Conservation (phyloP, 2,329 filamentous ascomycete genomes). For the Colletotrichum liriopes region DNA sequence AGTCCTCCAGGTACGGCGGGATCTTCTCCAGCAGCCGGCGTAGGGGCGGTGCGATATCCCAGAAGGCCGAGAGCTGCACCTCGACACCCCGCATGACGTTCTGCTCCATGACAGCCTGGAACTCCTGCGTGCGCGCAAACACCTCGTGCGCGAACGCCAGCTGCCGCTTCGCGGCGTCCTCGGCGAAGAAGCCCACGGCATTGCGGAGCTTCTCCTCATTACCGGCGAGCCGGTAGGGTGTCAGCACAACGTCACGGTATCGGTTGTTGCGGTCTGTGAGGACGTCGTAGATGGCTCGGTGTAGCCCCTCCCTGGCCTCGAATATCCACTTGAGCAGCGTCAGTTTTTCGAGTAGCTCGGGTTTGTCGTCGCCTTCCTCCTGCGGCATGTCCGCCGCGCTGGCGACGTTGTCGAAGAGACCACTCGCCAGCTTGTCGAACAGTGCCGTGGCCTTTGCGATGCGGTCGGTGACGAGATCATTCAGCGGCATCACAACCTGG, state of each 20-base stretch:
- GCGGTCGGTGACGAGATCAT: constrained; percentile 83
- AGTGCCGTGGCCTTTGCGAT: constrained; percentile 81
- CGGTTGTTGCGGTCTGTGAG: constrained; percentile 88
- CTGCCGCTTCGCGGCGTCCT: constrained; percentile 82
- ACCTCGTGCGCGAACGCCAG: constrained; percentile 80
- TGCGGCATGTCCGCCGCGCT: constrained; percentile 86
- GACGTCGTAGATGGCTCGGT: constrained; percentile 88
- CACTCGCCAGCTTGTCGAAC: constrained; percentile 82
- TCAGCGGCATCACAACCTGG: constrained; percentile 86
- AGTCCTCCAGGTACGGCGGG: constrained; percentile 71
- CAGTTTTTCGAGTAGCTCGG: constrained; percentile 93
- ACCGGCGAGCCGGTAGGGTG: constrained; percentile 82
- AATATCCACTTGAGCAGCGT: constrained; percentile 98
- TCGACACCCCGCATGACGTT: constrained; percentile 92
- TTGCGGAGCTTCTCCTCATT: constrained; percentile 86
- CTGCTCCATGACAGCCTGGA: constrained; percentile 84
- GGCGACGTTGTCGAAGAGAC: constrained; percentile 76
- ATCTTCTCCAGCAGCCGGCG: constrained; percentile 85
- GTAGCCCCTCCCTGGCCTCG: constrained; percentile 89
- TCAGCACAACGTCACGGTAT: constrained; percentile 87
- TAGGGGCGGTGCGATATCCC: constrained; percentile 94
- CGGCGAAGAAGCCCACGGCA: constrained; percentile 85
- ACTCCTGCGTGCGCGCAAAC: constrained; percentile 80
- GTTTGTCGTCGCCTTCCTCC: constrained; percentile 95
- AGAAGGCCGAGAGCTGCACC: constrained; percentile 93